phyloP scores from a whole-genome alignment of 1,284 basidiomycete species.

The Melampsora occidentalis region DNA sequence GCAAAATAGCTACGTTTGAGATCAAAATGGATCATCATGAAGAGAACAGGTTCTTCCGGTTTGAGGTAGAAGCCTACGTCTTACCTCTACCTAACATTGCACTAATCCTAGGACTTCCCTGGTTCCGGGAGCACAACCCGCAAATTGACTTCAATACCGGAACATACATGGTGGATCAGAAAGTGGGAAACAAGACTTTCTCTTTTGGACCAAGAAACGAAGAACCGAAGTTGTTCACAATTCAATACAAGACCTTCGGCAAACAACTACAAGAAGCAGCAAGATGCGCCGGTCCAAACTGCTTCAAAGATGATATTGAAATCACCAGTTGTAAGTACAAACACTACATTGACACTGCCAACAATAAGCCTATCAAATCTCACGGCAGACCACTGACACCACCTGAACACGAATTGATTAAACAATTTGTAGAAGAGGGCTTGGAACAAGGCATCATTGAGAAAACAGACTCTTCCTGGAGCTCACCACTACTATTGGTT shows the following conservation, averaged over 20 bases:
- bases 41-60: too few relatives aligned
- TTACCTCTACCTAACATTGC: neutral
- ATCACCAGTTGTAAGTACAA: neutral
- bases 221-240: too few relatives aligned
- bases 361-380: neutral
- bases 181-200: too few relatives aligned
- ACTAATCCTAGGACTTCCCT: neutral
- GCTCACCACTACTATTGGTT: too few relatives aligned
- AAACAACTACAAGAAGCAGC: neutral
- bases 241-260: too few relatives aligned
- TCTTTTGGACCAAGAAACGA: too few relatives aligned
- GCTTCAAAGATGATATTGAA: neutral
- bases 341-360: slow-evolving; percentile 2
- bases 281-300: neutral
- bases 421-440: slow-evolving; percentile 10
- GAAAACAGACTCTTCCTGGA: slow-evolving; percentile 3
- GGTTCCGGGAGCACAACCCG: too few relatives aligned
- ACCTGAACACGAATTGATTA: slow-evolving; percentile 5
- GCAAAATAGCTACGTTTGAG: neutral
- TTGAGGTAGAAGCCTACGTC: too few relatives aligned
- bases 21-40: neutral
- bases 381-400: neutral
- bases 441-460: slow-evolving; percentile 1
- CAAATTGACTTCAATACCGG: too few relatives aligned
- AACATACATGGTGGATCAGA: too few relatives aligned